Conservation (phyloP, 106 monocot species). For the Dioscorea alata region DNA sequence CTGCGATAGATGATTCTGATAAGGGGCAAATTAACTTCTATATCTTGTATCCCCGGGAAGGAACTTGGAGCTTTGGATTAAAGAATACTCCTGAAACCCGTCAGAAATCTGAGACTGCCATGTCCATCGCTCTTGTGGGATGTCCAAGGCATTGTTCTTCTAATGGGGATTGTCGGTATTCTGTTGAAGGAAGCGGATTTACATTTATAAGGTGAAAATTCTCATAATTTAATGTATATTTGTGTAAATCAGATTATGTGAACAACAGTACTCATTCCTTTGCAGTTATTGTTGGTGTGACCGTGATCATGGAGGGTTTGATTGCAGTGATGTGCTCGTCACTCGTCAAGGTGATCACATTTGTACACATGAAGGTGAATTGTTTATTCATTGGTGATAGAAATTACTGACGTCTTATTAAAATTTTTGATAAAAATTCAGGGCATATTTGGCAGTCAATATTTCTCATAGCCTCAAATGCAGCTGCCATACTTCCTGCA, state of each 20-base stretch:
- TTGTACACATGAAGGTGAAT: slow-evolving; percentile 7
- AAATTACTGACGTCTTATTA: background rate
- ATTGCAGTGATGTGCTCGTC: slow-evolving; percentile 78
- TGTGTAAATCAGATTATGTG: background rate
- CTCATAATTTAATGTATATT: background rate
- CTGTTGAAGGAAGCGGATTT: slow-evolving; percentile 66
- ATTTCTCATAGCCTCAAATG: slow-evolving; percentile 87
- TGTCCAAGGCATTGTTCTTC: slow-evolving; percentile 66
- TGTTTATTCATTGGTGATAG: background rate
- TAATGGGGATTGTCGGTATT: slow-evolving; percentile 53
- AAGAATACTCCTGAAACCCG: slow-evolving; percentile 32
- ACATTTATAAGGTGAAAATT: slow-evolving; percentile 55
- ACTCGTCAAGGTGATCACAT: slow-evolving; percentile 49
- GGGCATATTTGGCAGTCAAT: slow-evolving; percentile 81
- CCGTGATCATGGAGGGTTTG: slow-evolving; percentile 88
- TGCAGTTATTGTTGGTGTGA: slow-evolving; percentile 76
- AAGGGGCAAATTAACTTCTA: slow-evolving; percentile 55
- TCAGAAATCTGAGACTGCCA: slow-evolving; percentile 26
- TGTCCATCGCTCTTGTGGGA: slow-evolving; percentile 65
- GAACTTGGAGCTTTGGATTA: slow-evolving; percentile 71
- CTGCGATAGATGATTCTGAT: slow-evolving; percentile 26
- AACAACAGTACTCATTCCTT: background rate
- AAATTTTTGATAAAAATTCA: slow-evolving; percentile 14
- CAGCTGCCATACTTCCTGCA: slow-evolving; percentile 81
- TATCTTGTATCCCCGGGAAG: slow-evolving; percentile 76